Conservation (phyloP, 768 basidiomycete genomes). For the Cyclocybe cylindracea region DNA sequence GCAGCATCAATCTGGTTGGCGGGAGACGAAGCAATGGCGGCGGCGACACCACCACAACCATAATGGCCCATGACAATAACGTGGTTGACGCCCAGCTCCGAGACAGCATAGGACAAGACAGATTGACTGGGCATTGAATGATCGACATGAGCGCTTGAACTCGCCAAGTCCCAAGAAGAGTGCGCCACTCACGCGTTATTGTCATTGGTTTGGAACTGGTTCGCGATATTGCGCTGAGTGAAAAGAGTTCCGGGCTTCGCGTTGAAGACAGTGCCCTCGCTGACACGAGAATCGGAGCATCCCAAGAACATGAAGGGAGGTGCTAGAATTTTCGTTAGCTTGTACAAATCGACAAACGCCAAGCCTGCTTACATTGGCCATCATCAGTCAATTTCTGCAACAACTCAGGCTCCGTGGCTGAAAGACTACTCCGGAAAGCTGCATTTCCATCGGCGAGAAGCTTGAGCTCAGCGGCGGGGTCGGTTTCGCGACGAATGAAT, state of each 20-base stretch:
- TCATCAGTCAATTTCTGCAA: conserved; percentile 29
- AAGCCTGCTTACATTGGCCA: conserved; percentile 29
- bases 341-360: neutral
- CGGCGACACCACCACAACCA: conserved; percentile 43
- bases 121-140: conserved; percentile 16
- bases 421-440: neutral
- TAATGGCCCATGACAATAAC: conserved; percentile 47
- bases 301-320: conserved; percentile 39
- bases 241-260: conserved; percentile 40
- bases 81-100: conserved; percentile 36
- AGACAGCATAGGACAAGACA: conserved; percentile 39
- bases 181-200: conserved; percentile 30
- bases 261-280: conserved; percentile 38
- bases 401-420: conserved; percentile 21
- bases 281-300: conserved; percentile 40
- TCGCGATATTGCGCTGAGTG: conserved; percentile 40
- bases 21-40: conserved; percentile 31
- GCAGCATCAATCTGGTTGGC: conserved; percentile 21
- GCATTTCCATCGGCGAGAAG: neutral
- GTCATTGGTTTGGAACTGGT: conserved; percentile 38
- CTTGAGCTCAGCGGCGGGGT: too few relatives aligned
- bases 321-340: conserved; percentile 12
- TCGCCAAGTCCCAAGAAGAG: neutral
- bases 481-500: conserved; percentile 1
- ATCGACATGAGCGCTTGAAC: neutral